A percentile compares a stretch with the other conserved stretches of the same genome.
phyloP scores from a whole-genome alignment of 352 stramenopile species.

The Globisporangium paddicum region DNA sequence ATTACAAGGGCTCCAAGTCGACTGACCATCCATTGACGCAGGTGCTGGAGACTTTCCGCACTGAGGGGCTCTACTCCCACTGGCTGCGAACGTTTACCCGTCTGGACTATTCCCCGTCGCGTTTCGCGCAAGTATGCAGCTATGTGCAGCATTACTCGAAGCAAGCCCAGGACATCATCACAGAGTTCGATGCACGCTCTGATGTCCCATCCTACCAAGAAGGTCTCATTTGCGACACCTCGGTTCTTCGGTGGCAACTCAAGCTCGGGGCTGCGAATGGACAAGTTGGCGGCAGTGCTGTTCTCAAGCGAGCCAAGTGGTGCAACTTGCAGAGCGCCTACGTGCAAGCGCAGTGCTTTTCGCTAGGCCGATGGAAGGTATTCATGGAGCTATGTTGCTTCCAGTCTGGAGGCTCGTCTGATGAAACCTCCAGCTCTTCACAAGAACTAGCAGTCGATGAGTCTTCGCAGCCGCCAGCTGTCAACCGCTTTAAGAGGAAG shows the following conservation, averaged over 20 bases:
- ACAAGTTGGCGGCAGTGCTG: background rate
- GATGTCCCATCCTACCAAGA: slow-evolving; percentile 19
- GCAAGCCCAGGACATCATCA: slow-evolving; percentile 8
- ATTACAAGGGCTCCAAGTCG: slow-evolving; percentile 30
- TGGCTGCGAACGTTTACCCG: slow-evolving; percentile 65
- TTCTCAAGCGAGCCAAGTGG: slow-evolving; percentile 41
- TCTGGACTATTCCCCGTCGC: slow-evolving; percentile 40
- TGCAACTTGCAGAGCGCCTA: slow-evolving; percentile 50
- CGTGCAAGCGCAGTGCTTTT: slow-evolving; percentile 47
- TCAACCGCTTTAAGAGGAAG: slow-evolving; percentile 41
- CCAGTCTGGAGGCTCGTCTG: slow-evolving; percentile 17
- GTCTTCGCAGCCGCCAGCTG: slow-evolving; percentile 1
- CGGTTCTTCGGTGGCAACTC: slow-evolving; percentile 23
- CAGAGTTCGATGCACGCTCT: slow-evolving; percentile 8
- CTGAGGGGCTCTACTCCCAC: slow-evolving; percentile 60
- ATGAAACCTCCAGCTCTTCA: background rate
- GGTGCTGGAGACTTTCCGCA: slow-evolving; percentile 55
- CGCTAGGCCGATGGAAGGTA: slow-evolving; percentile 50
- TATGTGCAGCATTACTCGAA: slow-evolving; percentile 18
- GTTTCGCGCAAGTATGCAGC: slow-evolving; percentile 17
- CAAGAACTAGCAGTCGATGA: background rate
- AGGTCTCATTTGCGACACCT: slow-evolving; percentile 15
- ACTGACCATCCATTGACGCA: slow-evolving; percentile 32
- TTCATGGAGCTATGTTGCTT: slow-evolving; percentile 73
- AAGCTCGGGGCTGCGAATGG: background rate